These are phyloP conservation scores for Collybia sp. DNA, from an alignment of 768 basidiomycete genomes.

Conservation along the genomic window DNA sequence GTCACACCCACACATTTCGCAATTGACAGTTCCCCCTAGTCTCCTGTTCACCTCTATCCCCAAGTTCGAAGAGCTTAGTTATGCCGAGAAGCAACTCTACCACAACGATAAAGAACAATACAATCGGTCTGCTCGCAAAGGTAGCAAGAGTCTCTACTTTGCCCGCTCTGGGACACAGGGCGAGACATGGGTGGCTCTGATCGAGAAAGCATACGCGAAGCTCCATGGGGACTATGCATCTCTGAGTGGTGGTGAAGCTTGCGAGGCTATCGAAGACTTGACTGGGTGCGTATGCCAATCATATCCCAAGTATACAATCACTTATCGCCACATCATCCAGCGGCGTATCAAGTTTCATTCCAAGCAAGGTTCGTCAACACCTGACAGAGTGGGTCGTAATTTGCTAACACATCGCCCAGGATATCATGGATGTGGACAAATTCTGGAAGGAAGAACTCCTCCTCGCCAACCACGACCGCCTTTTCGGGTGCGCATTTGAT, in stretches of 20 bases:
- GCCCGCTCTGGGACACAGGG: conserved; percentile 40
- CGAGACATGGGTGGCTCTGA: conserved; percentile 53
- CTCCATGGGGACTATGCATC: conserved; percentile 47
- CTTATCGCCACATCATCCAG: conserved; percentile 4
- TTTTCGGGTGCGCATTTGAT: conserved; percentile 45
- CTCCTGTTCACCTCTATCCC: conserved; percentile 45
- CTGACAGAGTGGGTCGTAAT: neutral
- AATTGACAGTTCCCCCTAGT: conserved; percentile 18
- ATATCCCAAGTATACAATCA: neutral
- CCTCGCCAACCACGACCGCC: conserved; percentile 39
- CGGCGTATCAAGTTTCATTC: conserved; percentile 20
- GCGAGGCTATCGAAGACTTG: conserved; percentile 52
- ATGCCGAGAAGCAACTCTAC: conserved; percentile 36
- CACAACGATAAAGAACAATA: conserved; percentile 46
- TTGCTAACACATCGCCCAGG: conserved; percentile 16
- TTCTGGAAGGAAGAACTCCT: conserved; percentile 49
- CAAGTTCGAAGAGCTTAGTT: conserved; percentile 44
- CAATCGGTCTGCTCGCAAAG: conserved; percentile 38
- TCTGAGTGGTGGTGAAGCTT: conserved; percentile 34
- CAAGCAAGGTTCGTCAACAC: conserved; percentile 14
- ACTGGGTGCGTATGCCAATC: conserved; percentile 35
- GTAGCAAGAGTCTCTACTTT: conserved; percentile 44
- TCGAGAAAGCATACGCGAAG: conserved; percentile 59
- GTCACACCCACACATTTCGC: neutral
- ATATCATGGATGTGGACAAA: conserved; percentile 43